These are phyloP conservation scores for Pseudogymnoascus sp. DNA, from an alignment of 2,329 filamentous ascomycete genomes.

Conservation along the genomic window DNA sequence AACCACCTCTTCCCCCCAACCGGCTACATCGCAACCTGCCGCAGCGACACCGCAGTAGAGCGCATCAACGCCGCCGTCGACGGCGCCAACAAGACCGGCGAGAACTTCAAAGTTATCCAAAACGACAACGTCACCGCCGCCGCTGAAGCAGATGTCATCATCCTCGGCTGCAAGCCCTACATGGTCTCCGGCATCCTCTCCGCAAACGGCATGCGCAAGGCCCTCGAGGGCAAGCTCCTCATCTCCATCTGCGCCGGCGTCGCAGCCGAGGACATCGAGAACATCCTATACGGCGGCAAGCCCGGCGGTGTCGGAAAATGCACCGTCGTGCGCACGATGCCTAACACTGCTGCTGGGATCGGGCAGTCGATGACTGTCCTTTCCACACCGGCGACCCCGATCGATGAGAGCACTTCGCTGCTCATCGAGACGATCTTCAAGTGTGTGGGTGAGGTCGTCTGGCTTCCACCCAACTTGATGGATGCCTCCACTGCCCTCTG, in stretches of 20 bases:
- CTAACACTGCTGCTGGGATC: conserved; percentile 74
- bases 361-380: conserved; percentile 80
- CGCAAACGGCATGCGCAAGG: conserved; percentile 61
- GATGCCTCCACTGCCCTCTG: conserved; percentile 68
- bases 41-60: neutral
- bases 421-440: conserved; percentile 72
- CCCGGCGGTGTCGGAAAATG: conserved; percentile 41
- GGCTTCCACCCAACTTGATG: conserved; percentile 61
- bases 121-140: conserved; percentile 66
- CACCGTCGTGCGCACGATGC: conserved; percentile 71
- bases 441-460: conserved; percentile 63
- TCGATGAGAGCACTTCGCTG: conserved; percentile 44
- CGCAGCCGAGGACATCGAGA: conserved; percentile 60
- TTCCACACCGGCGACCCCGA: conserved; percentile 51
- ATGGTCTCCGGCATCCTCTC: conserved; percentile 62
- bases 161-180: conserved; percentile 76
- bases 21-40: neutral
- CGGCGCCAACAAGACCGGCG: neutral
- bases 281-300: conserved; percentile 51
- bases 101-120: neutral
- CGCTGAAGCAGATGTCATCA: conserved; percentile 61
- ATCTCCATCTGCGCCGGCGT: conserved; percentile 78
- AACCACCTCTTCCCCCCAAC: conserved; percentile 2
- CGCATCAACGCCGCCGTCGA: neutral
- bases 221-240: conserved; percentile 70